Percentiles rank a stretch among this genome's conserved stretches.
These are phyloP conservation scores for Domatiomyces catenatus DNA, from an alignment of 2,329 filamentous ascomycete species.

Conservation along the genomic window DNA sequence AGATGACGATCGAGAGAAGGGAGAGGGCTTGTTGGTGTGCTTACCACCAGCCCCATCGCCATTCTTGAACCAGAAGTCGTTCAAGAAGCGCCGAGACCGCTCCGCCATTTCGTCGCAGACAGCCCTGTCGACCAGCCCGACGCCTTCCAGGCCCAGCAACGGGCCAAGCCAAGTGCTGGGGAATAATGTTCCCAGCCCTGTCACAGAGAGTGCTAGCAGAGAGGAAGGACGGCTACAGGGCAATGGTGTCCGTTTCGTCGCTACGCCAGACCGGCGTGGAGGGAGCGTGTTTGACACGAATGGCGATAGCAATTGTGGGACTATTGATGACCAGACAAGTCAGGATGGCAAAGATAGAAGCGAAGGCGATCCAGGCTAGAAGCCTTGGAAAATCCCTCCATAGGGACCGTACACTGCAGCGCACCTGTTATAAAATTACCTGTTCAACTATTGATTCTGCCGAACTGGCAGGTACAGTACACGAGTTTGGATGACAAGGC, in stretches of 20 bases:
- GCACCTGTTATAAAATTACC: too few species aligned
- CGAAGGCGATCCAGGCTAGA: not conserved
- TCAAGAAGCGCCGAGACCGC: conserved; percentile 4
- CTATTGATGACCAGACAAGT: not conserved
- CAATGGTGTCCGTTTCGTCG: conserved; percentile 9
- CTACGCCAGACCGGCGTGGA: not conserved
- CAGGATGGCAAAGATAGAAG: not conserved
- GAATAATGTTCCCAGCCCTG: conserved; percentile 5
- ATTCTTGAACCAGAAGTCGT: conserved; percentile 8
- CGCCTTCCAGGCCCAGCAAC: not conserved
- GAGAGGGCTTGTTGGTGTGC: conserved; percentile 26
- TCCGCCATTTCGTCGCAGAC: conserved; percentile 8
- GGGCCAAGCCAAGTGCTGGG: conserved; percentile 1
- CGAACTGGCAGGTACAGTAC: too few species aligned
- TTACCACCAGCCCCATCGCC: conserved; percentile 12
- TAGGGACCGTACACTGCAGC: too few species aligned
- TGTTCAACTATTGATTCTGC: too few species aligned
- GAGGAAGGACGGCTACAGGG: conserved; percentile 1
- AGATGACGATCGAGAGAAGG: conserved; percentile 49
- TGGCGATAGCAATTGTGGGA: not conserved
- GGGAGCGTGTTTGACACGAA: not conserved
- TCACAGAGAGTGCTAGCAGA: not conserved
- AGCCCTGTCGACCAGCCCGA: not conserved
- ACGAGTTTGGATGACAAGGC: too few species aligned
- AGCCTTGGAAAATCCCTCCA: not conserved